Base-by-base conservation (phyloP, 768 basidiomycete species). In the Auricularia auricula-judae region DNA sequence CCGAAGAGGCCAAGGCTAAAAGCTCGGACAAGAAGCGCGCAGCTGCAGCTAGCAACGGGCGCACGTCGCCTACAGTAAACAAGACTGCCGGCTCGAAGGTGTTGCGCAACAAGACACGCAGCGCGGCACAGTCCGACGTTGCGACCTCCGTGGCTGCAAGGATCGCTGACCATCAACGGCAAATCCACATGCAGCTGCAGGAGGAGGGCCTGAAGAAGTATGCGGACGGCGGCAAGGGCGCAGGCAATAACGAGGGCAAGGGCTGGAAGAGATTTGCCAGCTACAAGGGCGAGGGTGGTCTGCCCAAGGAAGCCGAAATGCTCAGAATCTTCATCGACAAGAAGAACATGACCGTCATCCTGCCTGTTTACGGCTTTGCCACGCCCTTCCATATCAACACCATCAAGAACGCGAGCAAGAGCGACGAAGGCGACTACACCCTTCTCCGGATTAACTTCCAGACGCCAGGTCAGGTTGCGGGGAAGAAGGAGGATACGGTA, bases 381-480 rank as follows among this genome's bases (percentile, higher is more conserved):
- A 94, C 96, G 0, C 94, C 96, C 0, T 98, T 96, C 80, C 97
- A 99, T 72, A 95, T 98, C 76, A 96, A 96, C 72, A 93, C 93
- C 1, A 93, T 99, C 68, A 98, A 99, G 78, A 98, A 96, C 72
- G 91, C 89, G 36, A 94, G 90, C 79, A 98, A 98, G 78, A 97
- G 85, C 67, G 96, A 99, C 67, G 97, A 98, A 75, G 92, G 91
- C 4, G 93, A 98, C 62, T 91, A 87, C 73, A 95, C 94, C 0
- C 93, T 91, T 70, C 82, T 99, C 63, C 86, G 97, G 2, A 93
- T 99, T 75, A 98, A 98, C 76, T 98, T 98, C 78, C 94, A 98
- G 74, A 97, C 96, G 0, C 97, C 97, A 11, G 97, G 97, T 61
- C 94, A 98, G 71, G 85, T 98, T 33, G 89, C 93, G 0, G 96